Conservation (phyloP, 1,139 yeast genomes). For the Candida sp. region DNA sequence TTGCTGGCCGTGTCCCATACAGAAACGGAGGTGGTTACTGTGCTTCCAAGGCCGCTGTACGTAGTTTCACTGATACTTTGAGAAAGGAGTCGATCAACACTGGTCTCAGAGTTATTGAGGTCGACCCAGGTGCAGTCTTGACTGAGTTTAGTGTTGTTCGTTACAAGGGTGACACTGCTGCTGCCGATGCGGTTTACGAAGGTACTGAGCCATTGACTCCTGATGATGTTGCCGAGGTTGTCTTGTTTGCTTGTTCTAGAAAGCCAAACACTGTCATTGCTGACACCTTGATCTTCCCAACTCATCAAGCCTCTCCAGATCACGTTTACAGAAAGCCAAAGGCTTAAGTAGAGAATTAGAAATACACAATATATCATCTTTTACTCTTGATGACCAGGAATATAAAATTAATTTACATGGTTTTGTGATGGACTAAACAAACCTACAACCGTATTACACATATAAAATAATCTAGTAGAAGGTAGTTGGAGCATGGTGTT, state of each 20-base stretch:
- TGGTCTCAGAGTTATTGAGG: constrained; percentile 50
- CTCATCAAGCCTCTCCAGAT: constrained; percentile 63
- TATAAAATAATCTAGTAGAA: constrained; percentile 65
- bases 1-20: constrained; percentile 56
- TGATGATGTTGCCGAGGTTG: constrained; percentile 53
- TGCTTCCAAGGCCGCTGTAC: constrained; percentile 54
- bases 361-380: not conserved
- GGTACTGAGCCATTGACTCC: constrained; percentile 51
- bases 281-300: constrained; percentile 52
- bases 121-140: constrained; percentile 57
- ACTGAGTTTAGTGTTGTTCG: constrained; percentile 55
- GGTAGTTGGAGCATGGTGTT: constrained; percentile 96
- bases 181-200: constrained; percentile 49
- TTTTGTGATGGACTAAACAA: not conserved
- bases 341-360: not conserved
- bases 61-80: constrained; percentile 48
- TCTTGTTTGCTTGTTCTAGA: constrained; percentile 53
- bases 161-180: constrained; percentile 44
- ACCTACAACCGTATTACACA: not conserved
- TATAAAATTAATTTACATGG: constrained; percentile 3
- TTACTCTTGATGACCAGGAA: not conserved
- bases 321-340: constrained; percentile 42
- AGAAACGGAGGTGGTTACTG: constrained; percentile 57
- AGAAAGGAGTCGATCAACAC: constrained; percentile 53
- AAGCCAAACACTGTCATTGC: constrained; percentile 54